A percentile compares a stretch with the other conserved stretches of the same genome.
Conservation (phyloP, 306 rosid species). For the Trifolium dubium region DNA sequence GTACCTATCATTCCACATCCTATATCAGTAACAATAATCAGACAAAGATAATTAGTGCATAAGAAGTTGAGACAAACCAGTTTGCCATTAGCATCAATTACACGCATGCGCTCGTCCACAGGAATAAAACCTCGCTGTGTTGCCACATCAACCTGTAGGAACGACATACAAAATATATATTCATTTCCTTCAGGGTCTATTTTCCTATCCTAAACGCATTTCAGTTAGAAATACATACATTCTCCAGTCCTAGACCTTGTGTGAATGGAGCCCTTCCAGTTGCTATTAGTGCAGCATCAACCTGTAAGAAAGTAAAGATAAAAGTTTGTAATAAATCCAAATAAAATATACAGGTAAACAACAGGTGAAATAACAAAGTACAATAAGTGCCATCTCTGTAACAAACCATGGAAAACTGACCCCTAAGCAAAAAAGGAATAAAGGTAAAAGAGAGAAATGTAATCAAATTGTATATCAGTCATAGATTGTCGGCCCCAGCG, state of each 20-base stretch:
- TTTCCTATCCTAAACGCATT: conserved; percentile 24
- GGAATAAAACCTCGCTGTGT: conserved; percentile 94
- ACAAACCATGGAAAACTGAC: conserved; percentile 8
- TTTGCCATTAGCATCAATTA: conserved; percentile 78
- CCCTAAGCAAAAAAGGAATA: conserved; percentile 9
- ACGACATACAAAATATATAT: conserved; percentile 21
- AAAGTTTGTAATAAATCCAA: conserved; percentile 30
- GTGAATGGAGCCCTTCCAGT: conserved; percentile 99
- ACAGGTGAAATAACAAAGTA: neutral
- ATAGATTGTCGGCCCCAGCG: conserved; percentile 7
- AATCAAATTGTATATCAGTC: conserved; percentile 11
- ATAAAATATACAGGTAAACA: conserved; percentile 25
- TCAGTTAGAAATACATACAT: conserved; percentile 60
- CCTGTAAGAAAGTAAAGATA: conserved; percentile 59
- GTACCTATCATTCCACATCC: conserved; percentile 66
- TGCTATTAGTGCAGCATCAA: conserved; percentile 95
- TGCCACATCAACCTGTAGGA: conserved; percentile 73
- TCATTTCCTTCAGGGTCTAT: conserved; percentile 19
- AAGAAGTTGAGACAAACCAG: conserved; percentile 59
- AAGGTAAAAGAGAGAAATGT: neutral
- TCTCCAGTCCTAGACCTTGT: conserved; percentile 92
- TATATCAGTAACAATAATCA: conserved; percentile 40
- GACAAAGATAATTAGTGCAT: conserved; percentile 19
- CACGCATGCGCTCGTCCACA: conserved; percentile 90
- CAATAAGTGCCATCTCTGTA: neutral